phyloP scores from a whole-genome alignment of 768 basidiomycete species.

The Suillus plorans region DNA sequence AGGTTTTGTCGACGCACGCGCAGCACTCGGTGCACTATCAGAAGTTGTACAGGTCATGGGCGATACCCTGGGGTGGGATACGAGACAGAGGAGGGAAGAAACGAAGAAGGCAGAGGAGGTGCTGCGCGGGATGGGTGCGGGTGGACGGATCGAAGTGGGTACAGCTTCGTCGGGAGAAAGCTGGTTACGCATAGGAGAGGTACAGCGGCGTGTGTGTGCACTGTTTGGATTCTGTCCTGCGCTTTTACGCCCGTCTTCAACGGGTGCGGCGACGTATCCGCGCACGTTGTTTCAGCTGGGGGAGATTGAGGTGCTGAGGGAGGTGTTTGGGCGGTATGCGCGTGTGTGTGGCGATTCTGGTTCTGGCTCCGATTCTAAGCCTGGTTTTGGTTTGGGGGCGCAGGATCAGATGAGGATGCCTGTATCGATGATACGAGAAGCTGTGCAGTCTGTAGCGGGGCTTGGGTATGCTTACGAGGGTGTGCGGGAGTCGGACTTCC shows the following conservation, averaged over 20 bases:
- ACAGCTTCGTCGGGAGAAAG: constrained; percentile 17
- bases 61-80: constrained; percentile 78
- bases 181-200: constrained; percentile 9
- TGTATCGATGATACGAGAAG: constrained; percentile 41
- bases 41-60: constrained; percentile 90
- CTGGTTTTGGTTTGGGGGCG: neutral
- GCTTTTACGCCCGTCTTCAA: neutral
- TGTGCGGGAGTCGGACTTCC: constrained; percentile 60
- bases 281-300: constrained; percentile 55
- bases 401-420: constrained; percentile 28
- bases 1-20: constrained; percentile 88
- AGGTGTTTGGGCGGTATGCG: constrained; percentile 31
- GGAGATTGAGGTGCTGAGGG: constrained; percentile 44
- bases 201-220: neutral
- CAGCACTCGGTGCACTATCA: constrained; percentile 82
- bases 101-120: constrained; percentile 59
- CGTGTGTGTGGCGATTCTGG: neutral
- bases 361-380: constrained; percentile 19
- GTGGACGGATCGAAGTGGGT: constrained; percentile 11
- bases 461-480: constrained; percentile 53
- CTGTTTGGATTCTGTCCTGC: neutral
- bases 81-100: constrained; percentile 56
- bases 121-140: constrained; percentile 77
- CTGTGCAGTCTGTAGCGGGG: constrained; percentile 15
- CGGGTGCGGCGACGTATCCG: constrained; percentile 34